These are phyloP conservation scores for Eragrostis tef DNA, from an alignment of 202 grass and related monocot species.

Conservation along the genomic window DNA sequence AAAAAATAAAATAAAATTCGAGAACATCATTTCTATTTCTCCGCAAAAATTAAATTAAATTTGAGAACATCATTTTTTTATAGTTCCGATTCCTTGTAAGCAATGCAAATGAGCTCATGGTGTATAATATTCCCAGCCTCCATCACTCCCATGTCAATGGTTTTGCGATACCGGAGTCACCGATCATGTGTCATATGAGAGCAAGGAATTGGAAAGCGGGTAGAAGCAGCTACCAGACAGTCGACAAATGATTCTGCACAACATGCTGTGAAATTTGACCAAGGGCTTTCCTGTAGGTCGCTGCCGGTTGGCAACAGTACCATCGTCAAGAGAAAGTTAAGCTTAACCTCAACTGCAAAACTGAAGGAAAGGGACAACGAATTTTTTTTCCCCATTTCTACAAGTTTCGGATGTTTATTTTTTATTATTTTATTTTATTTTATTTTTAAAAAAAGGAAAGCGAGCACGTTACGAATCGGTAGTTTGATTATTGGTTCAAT, in stretches of 20 bases:
- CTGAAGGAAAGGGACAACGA: neutral
- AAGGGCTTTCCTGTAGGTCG: constrained; percentile 22
- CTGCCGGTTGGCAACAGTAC: neutral
- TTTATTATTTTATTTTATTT: too few species aligned
- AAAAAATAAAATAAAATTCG: too few species aligned
- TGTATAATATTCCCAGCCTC: neutral
- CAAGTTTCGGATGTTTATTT: too few species aligned
- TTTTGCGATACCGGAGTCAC: neutral
- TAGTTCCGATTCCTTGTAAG: constrained; percentile 23
- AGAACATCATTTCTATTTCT: neutral
- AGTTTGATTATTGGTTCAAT: neutral
- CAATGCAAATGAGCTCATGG: constrained; percentile 27
- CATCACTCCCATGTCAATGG: constrained; percentile 32
- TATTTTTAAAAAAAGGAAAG: too few species aligned
- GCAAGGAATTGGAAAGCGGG: neutral
- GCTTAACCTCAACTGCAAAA: neutral
- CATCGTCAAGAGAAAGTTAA: neutral
- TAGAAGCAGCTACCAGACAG: neutral
- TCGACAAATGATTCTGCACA: constrained; percentile 23
- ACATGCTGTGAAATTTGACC: constrained; percentile 42
- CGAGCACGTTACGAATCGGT: neutral
- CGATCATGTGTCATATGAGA: constrained; percentile 5
- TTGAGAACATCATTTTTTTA: neutral
- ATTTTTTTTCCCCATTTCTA: neutral
- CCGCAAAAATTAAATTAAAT: too few species aligned